A percentile compares a stretch with the other conserved stretches of the same genome.
Conservation (phyloP, 352 stramenopile genomes). For the Thraustotheca clavata region DNA sequence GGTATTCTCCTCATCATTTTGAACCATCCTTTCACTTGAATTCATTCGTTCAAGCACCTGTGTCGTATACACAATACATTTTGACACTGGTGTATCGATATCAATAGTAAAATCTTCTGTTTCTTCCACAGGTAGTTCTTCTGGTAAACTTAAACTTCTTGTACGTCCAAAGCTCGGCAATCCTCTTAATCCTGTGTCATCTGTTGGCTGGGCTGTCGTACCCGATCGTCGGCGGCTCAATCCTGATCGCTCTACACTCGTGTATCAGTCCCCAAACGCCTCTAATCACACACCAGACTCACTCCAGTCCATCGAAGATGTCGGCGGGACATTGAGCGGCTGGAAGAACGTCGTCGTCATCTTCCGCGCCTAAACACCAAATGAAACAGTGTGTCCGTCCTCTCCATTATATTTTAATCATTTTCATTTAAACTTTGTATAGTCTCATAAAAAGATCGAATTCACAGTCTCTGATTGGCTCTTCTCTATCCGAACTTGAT, state of each 20-base stretch:
- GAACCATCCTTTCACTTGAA: neutral
- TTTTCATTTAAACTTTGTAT: conserved; percentile 18
- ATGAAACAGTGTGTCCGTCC: neutral
- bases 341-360: conserved; percentile 19
- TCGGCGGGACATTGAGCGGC: neutral
- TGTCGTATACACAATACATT: conserved; percentile 14
- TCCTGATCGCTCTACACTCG: neutral
- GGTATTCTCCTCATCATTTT: neutral
- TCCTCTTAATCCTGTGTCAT: neutral
- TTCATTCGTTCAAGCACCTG: neutral
- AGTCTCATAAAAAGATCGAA: neutral
- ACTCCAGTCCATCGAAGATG: neutral
- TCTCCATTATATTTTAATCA: neutral
- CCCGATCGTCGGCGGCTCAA: neutral
- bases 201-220: neutral
- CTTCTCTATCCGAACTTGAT: neutral
- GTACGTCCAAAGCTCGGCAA: neutral
- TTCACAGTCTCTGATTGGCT: neutral
- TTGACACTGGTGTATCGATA: conserved; percentile 19
- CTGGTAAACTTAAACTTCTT: neutral
- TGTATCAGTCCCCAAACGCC: neutral
- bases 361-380: neutral
- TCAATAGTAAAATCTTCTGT: conserved; percentile 7
- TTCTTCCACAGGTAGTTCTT: neutral
- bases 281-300: neutral